These are phyloP conservation scores for Selenicereus undatus DNA, from an alignment of 148 eudicot species.

Conservation along the genomic window DNA sequence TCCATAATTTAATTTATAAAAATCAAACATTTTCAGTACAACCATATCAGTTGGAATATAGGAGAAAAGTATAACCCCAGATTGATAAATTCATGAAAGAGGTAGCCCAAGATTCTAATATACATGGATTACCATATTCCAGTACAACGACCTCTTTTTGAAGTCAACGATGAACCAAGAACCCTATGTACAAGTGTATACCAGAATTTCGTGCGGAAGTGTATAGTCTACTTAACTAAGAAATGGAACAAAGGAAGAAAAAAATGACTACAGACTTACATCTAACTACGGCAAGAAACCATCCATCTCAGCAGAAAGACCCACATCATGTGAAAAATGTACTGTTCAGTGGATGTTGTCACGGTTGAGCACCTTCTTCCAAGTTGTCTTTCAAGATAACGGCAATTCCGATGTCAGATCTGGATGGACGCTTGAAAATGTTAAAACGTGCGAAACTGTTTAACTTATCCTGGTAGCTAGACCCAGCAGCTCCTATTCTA, in stretches of 20 bases:
- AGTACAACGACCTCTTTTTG: constrained; percentile 5
- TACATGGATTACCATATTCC: constrained; percentile 15
- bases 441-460: neutral
- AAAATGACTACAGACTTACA: constrained; percentile 16
- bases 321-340: neutral
- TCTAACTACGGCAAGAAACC: constrained; percentile 16
- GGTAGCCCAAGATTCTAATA: constrained; percentile 5
- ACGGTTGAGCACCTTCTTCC: neutral
- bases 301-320: neutral
- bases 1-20: too few relatives aligned
- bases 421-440: constrained; percentile 27
- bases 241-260: neutral
- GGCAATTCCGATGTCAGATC: constrained; percentile 48
- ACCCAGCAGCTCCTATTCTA: constrained; percentile 20
- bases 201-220: neutral
- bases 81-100: neutral
- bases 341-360: too few relatives aligned
- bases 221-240: neutral
- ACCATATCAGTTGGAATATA: neutral
- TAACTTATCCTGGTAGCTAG: constrained; percentile 2
- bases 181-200: constrained; percentile 27
- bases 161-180: neutral
- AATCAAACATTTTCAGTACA: constrained; percentile 1
- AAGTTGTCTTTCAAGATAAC: constrained; percentile 38
- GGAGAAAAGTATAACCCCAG: neutral